phyloP scores from a whole-genome alignment of 2,329 filamentous ascomycete species.

The Thermoascus crustaceus region DNA sequence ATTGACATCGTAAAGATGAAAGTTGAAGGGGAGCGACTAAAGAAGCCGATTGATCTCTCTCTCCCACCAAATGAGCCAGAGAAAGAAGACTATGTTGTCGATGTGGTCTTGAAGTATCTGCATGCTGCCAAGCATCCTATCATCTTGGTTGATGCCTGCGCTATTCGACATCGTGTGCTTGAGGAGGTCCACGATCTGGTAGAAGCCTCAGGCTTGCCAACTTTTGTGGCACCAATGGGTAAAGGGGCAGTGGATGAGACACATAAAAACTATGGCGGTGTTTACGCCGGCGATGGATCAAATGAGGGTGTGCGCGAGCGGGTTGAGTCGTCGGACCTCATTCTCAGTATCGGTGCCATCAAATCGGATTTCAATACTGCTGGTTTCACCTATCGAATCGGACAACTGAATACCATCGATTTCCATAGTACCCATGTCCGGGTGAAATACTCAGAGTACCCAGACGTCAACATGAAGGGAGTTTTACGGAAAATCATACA shows the following conservation, averaged over 20 bases:
- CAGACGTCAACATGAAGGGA: constrained; percentile 66
- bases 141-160: constrained; percentile 72
- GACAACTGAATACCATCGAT: constrained; percentile 69
- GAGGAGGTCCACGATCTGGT: constrained; percentile 63
- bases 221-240: constrained; percentile 79
- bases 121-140: constrained; percentile 63
- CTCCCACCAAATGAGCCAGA: constrained; percentile 58
- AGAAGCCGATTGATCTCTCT: constrained; percentile 56
- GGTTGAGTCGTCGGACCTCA: constrained; percentile 33
- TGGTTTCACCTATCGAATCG: constrained; percentile 72
- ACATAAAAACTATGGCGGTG: constrained; percentile 64
- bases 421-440: constrained; percentile 67
- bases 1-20: constrained; percentile 56
- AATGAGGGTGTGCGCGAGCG: constrained; percentile 38
- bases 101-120: constrained; percentile 63
- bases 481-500: constrained; percentile 65
- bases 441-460: constrained; percentile 72
- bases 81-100: constrained; percentile 68
- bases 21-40: constrained; percentile 61
- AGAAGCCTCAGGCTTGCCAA: constrained; percentile 63
- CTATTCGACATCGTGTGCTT: constrained; percentile 64
- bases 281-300: constrained; percentile 71
- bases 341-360: constrained; percentile 32
- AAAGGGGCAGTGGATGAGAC: constrained; percentile 73
- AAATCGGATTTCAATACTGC: constrained; percentile 45